Evolutionary conservation across 2,329 filamentous ascomycete genomes (phyloP).

Genomic region (Chrysosporium keratinophilum): DNA sequence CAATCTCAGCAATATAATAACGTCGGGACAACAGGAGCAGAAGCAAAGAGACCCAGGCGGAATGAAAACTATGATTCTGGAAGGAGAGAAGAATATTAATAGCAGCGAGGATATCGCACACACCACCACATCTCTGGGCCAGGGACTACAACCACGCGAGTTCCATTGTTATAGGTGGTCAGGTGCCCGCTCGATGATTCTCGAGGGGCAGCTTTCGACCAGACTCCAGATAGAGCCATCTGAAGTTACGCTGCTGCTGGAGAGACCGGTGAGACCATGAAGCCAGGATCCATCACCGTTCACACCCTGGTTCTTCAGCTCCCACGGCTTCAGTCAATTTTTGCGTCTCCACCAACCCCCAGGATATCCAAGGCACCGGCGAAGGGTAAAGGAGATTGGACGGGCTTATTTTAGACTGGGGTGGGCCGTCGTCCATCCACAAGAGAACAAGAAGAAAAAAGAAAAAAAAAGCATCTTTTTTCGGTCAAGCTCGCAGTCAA

Average conservation of each 20-base stretch:
- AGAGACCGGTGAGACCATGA: constrained; percentile 10
- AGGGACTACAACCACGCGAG: constrained; percentile 5
- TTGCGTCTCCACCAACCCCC: background rate
- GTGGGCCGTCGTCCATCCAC: background rate
- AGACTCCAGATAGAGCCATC: constrained; percentile 1
- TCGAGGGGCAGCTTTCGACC: background rate
- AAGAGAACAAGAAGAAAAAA: background rate
- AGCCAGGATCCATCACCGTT: constrained; percentile 6
- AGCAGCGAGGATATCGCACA: background rate
- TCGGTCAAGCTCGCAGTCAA: background rate
- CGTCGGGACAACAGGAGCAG: background rate
- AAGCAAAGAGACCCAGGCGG: background rate
- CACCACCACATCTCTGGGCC: background rate
- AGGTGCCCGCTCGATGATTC: background rate
- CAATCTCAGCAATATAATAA: background rate
- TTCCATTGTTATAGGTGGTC: background rate
- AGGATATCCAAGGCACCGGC: constrained; percentile 10
- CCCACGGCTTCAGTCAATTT: background rate
- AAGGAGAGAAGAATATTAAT: background rate
- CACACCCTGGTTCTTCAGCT: constrained; percentile 11
- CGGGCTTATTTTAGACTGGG: constrained; percentile 3
- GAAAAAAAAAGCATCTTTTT: background rate
- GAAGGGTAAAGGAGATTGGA: constrained; percentile 1
- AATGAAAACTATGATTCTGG: background rate
- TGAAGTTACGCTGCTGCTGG: constrained; percentile 1